phyloP scores from a whole-genome alignment of 257 asterid species.

The Gentiana straminea region DNA sequence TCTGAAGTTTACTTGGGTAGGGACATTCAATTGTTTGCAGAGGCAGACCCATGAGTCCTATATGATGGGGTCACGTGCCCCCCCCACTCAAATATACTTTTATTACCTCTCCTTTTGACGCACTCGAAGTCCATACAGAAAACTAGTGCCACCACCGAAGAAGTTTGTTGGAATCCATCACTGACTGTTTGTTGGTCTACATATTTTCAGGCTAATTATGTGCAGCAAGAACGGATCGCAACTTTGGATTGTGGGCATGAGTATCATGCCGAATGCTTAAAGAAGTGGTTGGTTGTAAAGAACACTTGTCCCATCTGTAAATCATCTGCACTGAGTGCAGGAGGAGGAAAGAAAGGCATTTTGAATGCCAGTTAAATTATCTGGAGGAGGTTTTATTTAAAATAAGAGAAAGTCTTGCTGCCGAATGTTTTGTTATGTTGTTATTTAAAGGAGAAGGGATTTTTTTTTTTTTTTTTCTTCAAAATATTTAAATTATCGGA shows the following conservation, averaged over 20 bases:
- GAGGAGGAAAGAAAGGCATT: constrained; percentile 14
- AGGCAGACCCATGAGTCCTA: too few relatives aligned
- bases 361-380: constrained; percentile 15
- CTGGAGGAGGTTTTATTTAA: constrained; percentile 7
- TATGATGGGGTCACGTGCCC: too few relatives aligned
- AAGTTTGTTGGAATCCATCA: too few relatives aligned
- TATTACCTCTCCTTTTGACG: too few relatives aligned
- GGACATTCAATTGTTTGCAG: too few relatives aligned
- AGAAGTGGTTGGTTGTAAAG: constrained; percentile 19
- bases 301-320: constrained; percentile 23
- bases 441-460: constrained; percentile 17
- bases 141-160: too few relatives aligned
- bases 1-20: too few relatives aligned
- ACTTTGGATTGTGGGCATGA: constrained; percentile 27
- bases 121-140: too few relatives aligned
- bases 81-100: too few relatives aligned
- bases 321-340: constrained; percentile 12
- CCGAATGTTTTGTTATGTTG: constrained; percentile 14
- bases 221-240: constrained; percentile 38
- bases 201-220: constrained; percentile 37
- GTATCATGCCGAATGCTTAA: constrained; percentile 15
- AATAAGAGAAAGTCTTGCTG: constrained; percentile 13
- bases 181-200: too few relatives aligned
- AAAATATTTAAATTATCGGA: too few relatives aligned
- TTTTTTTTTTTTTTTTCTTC: constrained; percentile 4